phyloP scores from a whole-genome alignment of 495 filamentous ascomycete genomes.

The Lasiosphaeriaceae sp. region DNA sequence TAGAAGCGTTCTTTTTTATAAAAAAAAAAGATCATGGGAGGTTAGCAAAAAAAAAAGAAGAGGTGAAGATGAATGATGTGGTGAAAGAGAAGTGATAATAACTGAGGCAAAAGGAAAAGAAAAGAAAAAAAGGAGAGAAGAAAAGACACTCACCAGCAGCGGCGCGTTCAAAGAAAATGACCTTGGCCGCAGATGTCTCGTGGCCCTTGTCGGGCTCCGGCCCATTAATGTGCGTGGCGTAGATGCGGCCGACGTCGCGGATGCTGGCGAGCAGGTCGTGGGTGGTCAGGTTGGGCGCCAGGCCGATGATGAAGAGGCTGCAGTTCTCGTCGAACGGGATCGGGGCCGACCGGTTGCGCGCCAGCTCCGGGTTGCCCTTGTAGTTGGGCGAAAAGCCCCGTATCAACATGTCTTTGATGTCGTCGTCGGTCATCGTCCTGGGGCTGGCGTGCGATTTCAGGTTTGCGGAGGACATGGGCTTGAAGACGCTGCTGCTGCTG shows the following conservation, averaged over 20 bases:
- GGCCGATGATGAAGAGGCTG: slow-evolving; percentile 32
- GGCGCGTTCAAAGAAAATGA: slow-evolving; percentile 36
- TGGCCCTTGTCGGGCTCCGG: slow-evolving; percentile 19
- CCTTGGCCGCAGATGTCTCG: slow-evolving; percentile 29
- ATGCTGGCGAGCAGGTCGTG: slow-evolving; percentile 30
- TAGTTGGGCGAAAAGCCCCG: slow-evolving; percentile 30
- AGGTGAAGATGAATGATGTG: too few species aligned
- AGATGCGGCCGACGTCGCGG: slow-evolving; percentile 33
- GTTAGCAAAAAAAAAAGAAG: background rate
- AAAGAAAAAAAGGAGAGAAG: background rate
- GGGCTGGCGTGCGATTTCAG: too few species aligned
- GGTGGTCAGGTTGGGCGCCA: slow-evolving; percentile 28
- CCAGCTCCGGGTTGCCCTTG: slow-evolving; percentile 27
- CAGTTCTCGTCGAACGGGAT: slow-evolving; percentile 31
- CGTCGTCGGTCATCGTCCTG: background rate
- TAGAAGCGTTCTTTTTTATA: slow-evolving; percentile 16
- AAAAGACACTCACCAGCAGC: slow-evolving; percentile 20
- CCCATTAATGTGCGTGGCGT: slow-evolving; percentile 35
- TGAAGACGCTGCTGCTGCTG: too few species aligned
- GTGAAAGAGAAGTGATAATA: too few species aligned
- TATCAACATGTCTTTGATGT: slow-evolving; percentile 12
- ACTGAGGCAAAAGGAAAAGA: background rate
- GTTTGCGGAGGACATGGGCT: too few species aligned
- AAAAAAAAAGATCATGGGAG: background rate
- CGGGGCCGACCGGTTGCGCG: slow-evolving; percentile 29